Percentiles rank a stretch among this genome's conserved stretches.
phyloP scores from a whole-genome alignment of 805 yeast species.

The Brettanomyces custersianus region DNA sequence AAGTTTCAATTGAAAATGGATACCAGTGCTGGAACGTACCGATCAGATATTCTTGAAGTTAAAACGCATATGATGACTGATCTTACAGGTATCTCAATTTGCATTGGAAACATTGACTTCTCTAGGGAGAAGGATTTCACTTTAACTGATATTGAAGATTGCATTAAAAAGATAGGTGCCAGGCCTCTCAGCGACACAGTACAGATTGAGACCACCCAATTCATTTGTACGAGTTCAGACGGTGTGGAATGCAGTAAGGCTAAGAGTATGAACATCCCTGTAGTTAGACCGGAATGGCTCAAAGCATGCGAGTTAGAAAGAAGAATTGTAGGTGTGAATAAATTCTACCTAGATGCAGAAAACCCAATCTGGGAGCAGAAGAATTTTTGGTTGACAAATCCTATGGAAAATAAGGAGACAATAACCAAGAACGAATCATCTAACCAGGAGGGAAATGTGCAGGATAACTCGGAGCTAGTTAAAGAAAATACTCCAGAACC shows the following conservation, averaged over 20 bases:
- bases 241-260: slow-evolving; percentile 72
- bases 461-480: not conserved
- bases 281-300: slow-evolving; percentile 94
- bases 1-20: slow-evolving; percentile 71
- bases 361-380: slow-evolving; percentile 33
- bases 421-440: no score
- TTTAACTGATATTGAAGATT: slow-evolving; percentile 49
- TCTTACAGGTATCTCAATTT: slow-evolving; percentile 82
- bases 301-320: slow-evolving; percentile 87
- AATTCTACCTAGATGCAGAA: slow-evolving; percentile 59
- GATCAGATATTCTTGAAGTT: slow-evolving; percentile 58
- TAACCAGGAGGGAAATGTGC: no score
- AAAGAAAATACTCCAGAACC: slow-evolving; percentile 4
- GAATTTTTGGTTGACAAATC: slow-evolving; percentile 41
- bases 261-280: slow-evolving; percentile 76
- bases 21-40: slow-evolving; percentile 83
- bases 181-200: slow-evolving; percentile 67
- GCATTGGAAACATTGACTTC: slow-evolving; percentile 71
- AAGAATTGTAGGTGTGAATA: slow-evolving; percentile 86
- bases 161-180: slow-evolving; percentile 71
- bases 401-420: no score
- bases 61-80: slow-evolving; percentile 96
- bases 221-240: slow-evolving; percentile 60
- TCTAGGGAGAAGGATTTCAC: slow-evolving; percentile 34
- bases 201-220: slow-evolving; percentile 89